These are phyloP conservation scores for Daldinia vernicosa DNA, from an alignment of 495 filamentous ascomycete species.

Conservation along the genomic window DNA sequence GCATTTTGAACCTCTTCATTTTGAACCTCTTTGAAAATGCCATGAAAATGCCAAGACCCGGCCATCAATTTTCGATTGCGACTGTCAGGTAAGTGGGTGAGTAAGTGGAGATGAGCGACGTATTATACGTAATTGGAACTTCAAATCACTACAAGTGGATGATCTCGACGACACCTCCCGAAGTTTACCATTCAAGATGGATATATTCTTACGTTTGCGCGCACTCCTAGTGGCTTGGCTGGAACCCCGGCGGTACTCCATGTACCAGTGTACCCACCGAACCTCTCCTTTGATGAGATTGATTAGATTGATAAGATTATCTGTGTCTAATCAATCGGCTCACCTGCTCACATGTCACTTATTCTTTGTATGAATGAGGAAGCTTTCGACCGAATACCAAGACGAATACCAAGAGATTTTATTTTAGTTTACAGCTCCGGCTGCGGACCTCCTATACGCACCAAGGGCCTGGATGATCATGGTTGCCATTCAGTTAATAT, in stretches of 20 bases:
- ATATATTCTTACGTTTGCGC: constrained; percentile 12
- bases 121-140: constrained; percentile 9
- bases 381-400: constrained; percentile 1
- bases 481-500: not conserved
- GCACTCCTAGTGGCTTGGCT: constrained; percentile 26
- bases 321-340: constrained; percentile 31
- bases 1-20: too few species aligned
- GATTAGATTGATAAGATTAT: constrained; percentile 42
- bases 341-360: constrained; percentile 12
- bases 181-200: not conserved
- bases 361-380: constrained; percentile 4
- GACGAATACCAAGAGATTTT: constrained; percentile 2
- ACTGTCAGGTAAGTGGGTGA: not conserved
- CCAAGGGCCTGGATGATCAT: not conserved
- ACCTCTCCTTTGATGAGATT: not conserved
- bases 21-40: too few species aligned
- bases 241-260: not conserved
- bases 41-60: too few species aligned
- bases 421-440: constrained; percentile 12
- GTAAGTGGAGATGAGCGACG: constrained; percentile 6
- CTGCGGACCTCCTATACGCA: constrained; percentile 14
- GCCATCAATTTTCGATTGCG: too few species aligned
- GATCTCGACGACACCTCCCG: not conserved
- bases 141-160: not conserved
- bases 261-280: not conserved